phyloP scores from a whole-genome alignment of 805 yeast genomes.

The Cyberlindnera americana region DNA sequence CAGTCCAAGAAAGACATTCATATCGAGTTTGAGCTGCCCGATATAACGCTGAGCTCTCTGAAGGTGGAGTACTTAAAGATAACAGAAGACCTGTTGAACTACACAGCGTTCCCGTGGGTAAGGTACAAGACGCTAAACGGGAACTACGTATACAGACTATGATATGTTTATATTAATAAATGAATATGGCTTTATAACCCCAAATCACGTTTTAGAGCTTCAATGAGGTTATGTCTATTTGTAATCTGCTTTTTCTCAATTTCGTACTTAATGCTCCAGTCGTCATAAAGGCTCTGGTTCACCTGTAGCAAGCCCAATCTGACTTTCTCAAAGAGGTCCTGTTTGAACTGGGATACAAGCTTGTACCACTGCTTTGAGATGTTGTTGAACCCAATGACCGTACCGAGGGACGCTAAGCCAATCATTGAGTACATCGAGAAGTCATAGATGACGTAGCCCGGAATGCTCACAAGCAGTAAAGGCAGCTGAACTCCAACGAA shows the following conservation, averaged over 20 bases:
- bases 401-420: slow-evolving; percentile 30
- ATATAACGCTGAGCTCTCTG: slow-evolving; percentile 61
- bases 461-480: slow-evolving; percentile 23
- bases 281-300: slow-evolving; percentile 17
- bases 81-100: slow-evolving; percentile 51
- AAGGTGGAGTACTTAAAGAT: slow-evolving; percentile 65
- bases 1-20: slow-evolving; percentile 33
- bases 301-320: slow-evolving; percentile 22
- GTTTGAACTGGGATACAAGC: slow-evolving; percentile 23
- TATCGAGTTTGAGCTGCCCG: slow-evolving; percentile 61
- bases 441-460: slow-evolving; percentile 28
- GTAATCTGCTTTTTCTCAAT: slow-evolving; percentile 16
- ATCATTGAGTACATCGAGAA: slow-evolving; percentile 32
- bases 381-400: slow-evolving; percentile 30
- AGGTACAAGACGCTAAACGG: slow-evolving; percentile 47
- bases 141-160: slow-evolving; percentile 30
- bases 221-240: slow-evolving; percentile 14
- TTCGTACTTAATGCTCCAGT: slow-evolving; percentile 23
- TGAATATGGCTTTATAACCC: too few relatives aligned
- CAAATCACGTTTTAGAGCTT: slow-evolving; percentile 14
- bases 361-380: slow-evolving; percentile 30
- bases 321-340: slow-evolving; percentile 23
- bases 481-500: slow-evolving; percentile 33
- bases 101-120: slow-evolving; percentile 79
- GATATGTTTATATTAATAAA: too few relatives aligned